Evolutionary conservation across 768 basidiomycete species (phyloP).

Genomic region (Leccinum olivaceopallidum): DNA sequence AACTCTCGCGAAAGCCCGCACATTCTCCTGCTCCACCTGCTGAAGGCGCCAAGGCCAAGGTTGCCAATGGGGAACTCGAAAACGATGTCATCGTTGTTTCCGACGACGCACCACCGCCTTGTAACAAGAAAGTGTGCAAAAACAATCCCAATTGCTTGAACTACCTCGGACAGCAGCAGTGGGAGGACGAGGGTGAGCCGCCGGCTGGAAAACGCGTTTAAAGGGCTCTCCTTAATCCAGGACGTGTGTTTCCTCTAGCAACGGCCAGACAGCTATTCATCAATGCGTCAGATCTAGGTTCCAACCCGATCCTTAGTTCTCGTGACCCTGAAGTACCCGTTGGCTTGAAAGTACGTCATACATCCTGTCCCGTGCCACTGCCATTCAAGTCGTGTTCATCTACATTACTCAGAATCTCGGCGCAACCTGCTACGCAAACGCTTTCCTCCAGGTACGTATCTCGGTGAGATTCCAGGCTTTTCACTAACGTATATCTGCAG

Average conservation of each 20-base stretch:
- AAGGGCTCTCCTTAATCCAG: background rate
- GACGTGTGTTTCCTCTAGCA: slow-evolving; percentile 38
- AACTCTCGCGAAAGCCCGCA: slow-evolving; percentile 38
- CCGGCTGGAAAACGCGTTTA: slow-evolving; percentile 13
- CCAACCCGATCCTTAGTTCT: slow-evolving; percentile 51
- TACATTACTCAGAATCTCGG: slow-evolving; percentile 73
- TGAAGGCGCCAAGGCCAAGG: slow-evolving; percentile 11
- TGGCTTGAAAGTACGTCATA: slow-evolving; percentile 64
- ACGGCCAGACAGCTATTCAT: slow-evolving; percentile 51
- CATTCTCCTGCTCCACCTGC: slow-evolving; percentile 12
- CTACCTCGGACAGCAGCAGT: slow-evolving; percentile 80
- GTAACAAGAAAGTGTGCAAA: slow-evolving; percentile 66
- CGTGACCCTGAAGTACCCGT: slow-evolving; percentile 63
- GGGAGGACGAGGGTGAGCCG: slow-evolving; percentile 68
- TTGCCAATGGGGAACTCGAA: slow-evolving; percentile 45
- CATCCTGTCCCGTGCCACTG: background rate
- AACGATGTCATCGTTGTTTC: slow-evolving; percentile 71
- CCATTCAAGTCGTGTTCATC: slow-evolving; percentile 4
- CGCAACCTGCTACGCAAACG: slow-evolving; percentile 96
- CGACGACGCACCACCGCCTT: slow-evolving; percentile 59
- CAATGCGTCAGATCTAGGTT: slow-evolving; percentile 51
- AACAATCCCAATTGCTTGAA: slow-evolving; percentile 85
- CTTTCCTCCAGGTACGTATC: slow-evolving; percentile 76
- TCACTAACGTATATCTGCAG: slow-evolving; percentile 39
- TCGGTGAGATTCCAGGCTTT: background rate